phyloP scores from a whole-genome alignment of 345 rosid species.

The Lepidium didymum region DNA sequence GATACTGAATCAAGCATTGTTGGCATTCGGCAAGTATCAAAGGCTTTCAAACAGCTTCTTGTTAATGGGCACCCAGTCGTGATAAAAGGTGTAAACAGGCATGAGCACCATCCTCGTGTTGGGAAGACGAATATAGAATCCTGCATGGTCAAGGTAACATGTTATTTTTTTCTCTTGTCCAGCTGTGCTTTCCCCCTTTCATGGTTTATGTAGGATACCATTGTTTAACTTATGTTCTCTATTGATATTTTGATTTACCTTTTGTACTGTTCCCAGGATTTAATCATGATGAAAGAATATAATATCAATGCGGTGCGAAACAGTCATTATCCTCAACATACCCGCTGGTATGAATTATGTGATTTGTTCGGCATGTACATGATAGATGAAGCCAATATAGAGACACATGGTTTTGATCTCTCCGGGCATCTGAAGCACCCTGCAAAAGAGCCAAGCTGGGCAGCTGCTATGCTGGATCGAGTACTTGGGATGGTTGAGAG shows the following conservation, averaged over 20 bases:
- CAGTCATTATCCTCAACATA: slow-evolving; percentile 98
- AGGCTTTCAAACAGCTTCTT: slow-evolving; percentile 87
- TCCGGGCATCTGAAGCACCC: slow-evolving; percentile 86
- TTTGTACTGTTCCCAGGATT: slow-evolving; percentile 49
- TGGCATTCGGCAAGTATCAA: slow-evolving; percentile 78
- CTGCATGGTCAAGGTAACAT: slow-evolving; percentile 90
- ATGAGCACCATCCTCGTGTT: slow-evolving; percentile 96
- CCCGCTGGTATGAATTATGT: slow-evolving; percentile 96
- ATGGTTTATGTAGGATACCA: slow-evolving; percentile 4
- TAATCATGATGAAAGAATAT: slow-evolving; percentile 87
- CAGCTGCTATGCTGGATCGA: slow-evolving; percentile 90
- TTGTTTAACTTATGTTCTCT: neutral
- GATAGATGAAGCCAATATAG: slow-evolving; percentile 99
- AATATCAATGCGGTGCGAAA: slow-evolving; percentile 95
- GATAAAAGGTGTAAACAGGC: slow-evolving; percentile 96
- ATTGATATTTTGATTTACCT: neutral
- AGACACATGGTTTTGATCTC: slow-evolving; percentile 89
- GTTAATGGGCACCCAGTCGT: slow-evolving; percentile 81
- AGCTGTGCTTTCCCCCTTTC: slow-evolving; percentile 12
- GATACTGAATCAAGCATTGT: slow-evolving; percentile 93
- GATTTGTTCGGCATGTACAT: slow-evolving; percentile 95
- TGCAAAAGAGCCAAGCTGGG: slow-evolving; percentile 79
- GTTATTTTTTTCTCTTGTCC: neutral
- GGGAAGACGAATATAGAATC: slow-evolving; percentile 96
- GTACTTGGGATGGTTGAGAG: slow-evolving; percentile 97